Conservation (phyloP, 2,329 filamentous ascomycete genomes). For the Penicillium sclerotiorum region DNA sequence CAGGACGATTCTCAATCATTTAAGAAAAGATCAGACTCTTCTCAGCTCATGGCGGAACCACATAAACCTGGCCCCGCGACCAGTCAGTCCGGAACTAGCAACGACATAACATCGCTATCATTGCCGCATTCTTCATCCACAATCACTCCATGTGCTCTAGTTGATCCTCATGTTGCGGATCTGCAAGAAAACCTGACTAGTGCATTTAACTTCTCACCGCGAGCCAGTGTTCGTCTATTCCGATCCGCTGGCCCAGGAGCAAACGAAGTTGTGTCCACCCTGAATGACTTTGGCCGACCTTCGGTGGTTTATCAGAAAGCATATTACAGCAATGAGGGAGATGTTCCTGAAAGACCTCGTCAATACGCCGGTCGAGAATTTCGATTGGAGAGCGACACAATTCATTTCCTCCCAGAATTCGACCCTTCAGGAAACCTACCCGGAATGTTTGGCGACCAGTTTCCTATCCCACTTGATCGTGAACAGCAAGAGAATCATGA, state of each 20-base stretch:
- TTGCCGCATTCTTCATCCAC: constrained; percentile 25
- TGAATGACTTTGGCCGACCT: constrained; percentile 61
- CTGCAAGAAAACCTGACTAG: constrained; percentile 26
- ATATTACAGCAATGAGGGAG: constrained; percentile 79
- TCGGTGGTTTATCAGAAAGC: constrained; percentile 80
- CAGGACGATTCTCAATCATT: constrained; percentile 61
- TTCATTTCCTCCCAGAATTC: constrained; percentile 81
- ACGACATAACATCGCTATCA: constrained; percentile 15
- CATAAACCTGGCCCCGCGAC: constrained; percentile 8
- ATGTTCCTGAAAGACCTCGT: constrained; percentile 74
- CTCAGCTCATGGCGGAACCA: constrained; percentile 14
- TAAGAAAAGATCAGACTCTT: constrained; percentile 40
- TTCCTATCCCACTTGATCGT: constrained; percentile 53
- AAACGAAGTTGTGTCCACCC: constrained; percentile 57
- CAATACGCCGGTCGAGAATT: constrained; percentile 92
- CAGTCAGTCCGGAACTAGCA: constrained; percentile 7
- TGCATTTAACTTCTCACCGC: constrained; percentile 32
- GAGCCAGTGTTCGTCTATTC: constrained; percentile 29
- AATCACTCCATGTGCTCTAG: constrained; percentile 3
- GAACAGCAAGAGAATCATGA: constrained; percentile 55
- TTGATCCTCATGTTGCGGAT: constrained; percentile 23
- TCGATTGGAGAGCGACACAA: constrained; percentile 70
- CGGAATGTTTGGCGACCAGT: constrained; percentile 59
- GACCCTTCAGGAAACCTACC: constrained; percentile 63
- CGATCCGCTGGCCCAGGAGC: constrained; percentile 27